Conservation (phyloP, 768 basidiomycete species). For the Amanita brunnescens region DNA sequence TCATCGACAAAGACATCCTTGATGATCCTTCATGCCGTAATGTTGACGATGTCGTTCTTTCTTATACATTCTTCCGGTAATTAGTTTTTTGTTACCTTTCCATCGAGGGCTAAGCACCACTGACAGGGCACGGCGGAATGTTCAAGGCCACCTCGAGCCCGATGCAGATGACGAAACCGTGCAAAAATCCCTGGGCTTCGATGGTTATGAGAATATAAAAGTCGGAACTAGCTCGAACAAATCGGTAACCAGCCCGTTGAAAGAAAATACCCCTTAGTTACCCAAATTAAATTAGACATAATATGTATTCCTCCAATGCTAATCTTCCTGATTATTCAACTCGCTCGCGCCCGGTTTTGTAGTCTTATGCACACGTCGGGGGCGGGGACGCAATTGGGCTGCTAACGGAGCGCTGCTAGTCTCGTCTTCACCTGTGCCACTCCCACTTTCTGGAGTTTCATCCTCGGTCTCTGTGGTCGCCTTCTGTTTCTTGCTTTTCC, state of each 20-base stretch:
- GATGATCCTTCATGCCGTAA: conserved; percentile 86
- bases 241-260: not conserved
- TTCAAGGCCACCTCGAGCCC: conserved; percentile 80
- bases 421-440: conserved; percentile 18
- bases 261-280: not conserved
- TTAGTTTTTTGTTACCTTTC: conserved; percentile 13
- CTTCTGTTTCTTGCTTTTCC: conserved; percentile 12
- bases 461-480: conserved; percentile 17
- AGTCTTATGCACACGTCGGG: conserved; percentile 17
- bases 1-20: conserved; percentile 94
- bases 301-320: not conserved
- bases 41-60: conserved; percentile 86
- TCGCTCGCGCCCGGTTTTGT: not conserved
- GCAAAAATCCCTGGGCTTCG: conserved; percentile 74
- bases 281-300: not conserved
- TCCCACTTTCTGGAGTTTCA: conserved; percentile 18
- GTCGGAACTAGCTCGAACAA: conserved; percentile 13
- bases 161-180: conserved; percentile 78
- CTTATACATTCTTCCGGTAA: conserved; percentile 97
- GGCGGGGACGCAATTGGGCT: conserved; percentile 25
- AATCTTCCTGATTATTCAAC: conserved; percentile 1
- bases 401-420: conserved; percentile 10
- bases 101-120: not conserved
- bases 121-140: conserved; percentile 75
- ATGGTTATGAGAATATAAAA: conserved; percentile 48